Evolutionary conservation across 257 asterid species (phyloP), one percentile per base, ranked within the genome.

Genomic region (Lithospermum erythrorhizon): DNA sequence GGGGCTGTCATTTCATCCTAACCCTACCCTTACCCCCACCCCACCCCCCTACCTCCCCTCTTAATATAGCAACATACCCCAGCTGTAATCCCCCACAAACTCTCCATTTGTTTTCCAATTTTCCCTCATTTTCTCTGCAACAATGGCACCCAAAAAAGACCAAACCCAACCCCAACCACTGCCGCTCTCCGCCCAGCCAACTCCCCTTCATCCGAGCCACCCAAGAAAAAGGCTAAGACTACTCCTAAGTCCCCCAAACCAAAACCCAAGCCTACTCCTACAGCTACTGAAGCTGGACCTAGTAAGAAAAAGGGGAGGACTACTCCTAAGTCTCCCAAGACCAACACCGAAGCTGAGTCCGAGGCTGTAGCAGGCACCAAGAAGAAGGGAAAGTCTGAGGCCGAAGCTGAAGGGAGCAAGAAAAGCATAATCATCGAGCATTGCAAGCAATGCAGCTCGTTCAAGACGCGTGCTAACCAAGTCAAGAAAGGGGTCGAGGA

Each of bases 401-500:
- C 2, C 18, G 76, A 21, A n/a, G 53, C 37, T 1, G 47, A 24
- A n/a, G 73, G 25, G 25, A 30, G 18, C 9, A 30, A 68, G 21
- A 88, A 81, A 65, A 74, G 73, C 0, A 67, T 87, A 48, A 61
- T 81, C 5, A 73, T 90, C 35, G 95, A 90, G 78, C 86, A 83
- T 64, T 84, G 97, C 75, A 86, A 74, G 27, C 88, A 87, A 73
- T 84, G 95, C 72, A 79, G 1, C 24, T 15, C 72, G 19, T 87
- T 87, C 73, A 84, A 81, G 75, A 77, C 63, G 0, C 70, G 95
- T 73, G 97, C 97, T 58, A 0, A 68, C 6, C 70, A 58, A 49
- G 95, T 87, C 59, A 87, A 84, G 68, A 37, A 64, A 0, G 97
- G 74, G 58, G 14, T 90, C 72, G 90, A 90, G 78, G 63, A 78